These are phyloP conservation scores for Aspergillus quadrilineatus DNA, from an alignment of 2,329 filamentous ascomycete genomes.

Conservation along the genomic window DNA sequence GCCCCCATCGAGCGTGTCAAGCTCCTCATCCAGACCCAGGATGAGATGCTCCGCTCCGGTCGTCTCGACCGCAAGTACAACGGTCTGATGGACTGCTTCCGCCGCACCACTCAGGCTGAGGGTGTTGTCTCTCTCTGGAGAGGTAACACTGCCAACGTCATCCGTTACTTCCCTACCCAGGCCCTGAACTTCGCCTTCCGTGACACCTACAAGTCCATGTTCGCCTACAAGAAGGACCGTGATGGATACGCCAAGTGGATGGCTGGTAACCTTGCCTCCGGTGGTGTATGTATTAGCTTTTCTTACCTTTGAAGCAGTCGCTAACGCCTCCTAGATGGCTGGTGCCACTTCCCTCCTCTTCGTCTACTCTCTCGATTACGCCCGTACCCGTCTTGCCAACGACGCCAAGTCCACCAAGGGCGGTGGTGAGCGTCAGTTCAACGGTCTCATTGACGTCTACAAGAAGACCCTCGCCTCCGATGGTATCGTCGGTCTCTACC, in stretches of 20 bases:
- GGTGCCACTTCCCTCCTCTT: slow-evolving; percentile 99
- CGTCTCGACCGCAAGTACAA: slow-evolving; percentile 97
- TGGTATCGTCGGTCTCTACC: slow-evolving; percentile 99
- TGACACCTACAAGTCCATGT: slow-evolving; percentile 99
- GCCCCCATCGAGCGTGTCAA: slow-evolving; percentile 99
- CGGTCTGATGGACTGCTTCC: slow-evolving; percentile 95
- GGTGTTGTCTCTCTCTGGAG: slow-evolving; percentile 95
- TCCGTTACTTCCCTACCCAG: slow-evolving; percentile 99
- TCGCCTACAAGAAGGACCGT: slow-evolving; percentile 99
- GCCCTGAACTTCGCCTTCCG: slow-evolving; percentile 99
- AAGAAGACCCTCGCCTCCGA: slow-evolving; percentile 99
- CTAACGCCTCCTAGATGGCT: slow-evolving; percentile 62
- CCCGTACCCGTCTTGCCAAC: slow-evolving; percentile 99
- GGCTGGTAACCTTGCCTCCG: slow-evolving; percentile 98
- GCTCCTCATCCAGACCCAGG: slow-evolving; percentile 99
- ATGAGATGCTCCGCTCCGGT: slow-evolving; percentile 99
- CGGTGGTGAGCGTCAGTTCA: slow-evolving; percentile 99
- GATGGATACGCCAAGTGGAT: slow-evolving; percentile 99
- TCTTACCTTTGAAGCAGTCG: slow-evolving; percentile 9
- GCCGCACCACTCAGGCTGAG: slow-evolving; percentile 83
- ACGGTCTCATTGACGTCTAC: slow-evolving; percentile 99
- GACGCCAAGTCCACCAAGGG: slow-evolving; percentile 96
- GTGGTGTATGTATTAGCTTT: slow-evolving; percentile 73
- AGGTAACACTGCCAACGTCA: slow-evolving; percentile 99
- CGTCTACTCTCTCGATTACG: slow-evolving; percentile 99